These are phyloP conservation scores for Leucoagaricus sp. DNA, from an alignment of 1,284 basidiomycete genomes.

Conservation along the genomic window DNA sequence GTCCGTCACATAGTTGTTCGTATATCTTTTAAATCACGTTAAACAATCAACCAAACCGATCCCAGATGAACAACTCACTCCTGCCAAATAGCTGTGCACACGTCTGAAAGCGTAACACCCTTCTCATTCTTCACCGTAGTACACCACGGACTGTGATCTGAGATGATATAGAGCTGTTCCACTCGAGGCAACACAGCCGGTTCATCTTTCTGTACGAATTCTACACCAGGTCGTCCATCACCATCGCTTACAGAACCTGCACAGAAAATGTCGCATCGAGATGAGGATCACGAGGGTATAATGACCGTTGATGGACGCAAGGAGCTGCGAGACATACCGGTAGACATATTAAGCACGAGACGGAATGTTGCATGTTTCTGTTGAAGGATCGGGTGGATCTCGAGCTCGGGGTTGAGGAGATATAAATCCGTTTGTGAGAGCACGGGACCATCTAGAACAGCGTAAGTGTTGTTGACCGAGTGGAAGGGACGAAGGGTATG, in stretches of 20 bases:
- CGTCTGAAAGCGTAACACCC: slow-evolving; percentile 73
- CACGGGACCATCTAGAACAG: slow-evolving; percentile 67
- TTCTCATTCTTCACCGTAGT: slow-evolving; percentile 70
- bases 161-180: slow-evolving; percentile 71
- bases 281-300: not conserved
- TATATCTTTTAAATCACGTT: slow-evolving; percentile 48
- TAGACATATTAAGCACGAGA: slow-evolving; percentile 70
- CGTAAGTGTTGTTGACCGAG: not conserved
- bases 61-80: slow-evolving; percentile 51
- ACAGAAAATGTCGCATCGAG: not conserved
- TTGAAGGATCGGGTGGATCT: slow-evolving; percentile 70
- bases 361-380: slow-evolving; percentile 52
- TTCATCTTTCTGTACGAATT: slow-evolving; percentile 67
- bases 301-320: not conserved
- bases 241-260: slow-evolving; percentile 39
- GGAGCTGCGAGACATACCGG: slow-evolving; percentile 43
- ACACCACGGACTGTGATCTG: slow-evolving; percentile 76
- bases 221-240: slow-evolving; percentile 39
- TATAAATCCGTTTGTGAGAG: slow-evolving; percentile 76
- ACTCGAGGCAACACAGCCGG: slow-evolving; percentile 80
- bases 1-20: slow-evolving; percentile 66
- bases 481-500: too few relatives aligned
- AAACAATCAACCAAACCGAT: not conserved
- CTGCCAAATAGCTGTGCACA: slow-evolving; percentile 65
- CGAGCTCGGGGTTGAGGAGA: slow-evolving; percentile 63